phyloP scores from a whole-genome alignment of 2,329 filamentous ascomycete genomes.

The Talaromyces sp. region DNA sequence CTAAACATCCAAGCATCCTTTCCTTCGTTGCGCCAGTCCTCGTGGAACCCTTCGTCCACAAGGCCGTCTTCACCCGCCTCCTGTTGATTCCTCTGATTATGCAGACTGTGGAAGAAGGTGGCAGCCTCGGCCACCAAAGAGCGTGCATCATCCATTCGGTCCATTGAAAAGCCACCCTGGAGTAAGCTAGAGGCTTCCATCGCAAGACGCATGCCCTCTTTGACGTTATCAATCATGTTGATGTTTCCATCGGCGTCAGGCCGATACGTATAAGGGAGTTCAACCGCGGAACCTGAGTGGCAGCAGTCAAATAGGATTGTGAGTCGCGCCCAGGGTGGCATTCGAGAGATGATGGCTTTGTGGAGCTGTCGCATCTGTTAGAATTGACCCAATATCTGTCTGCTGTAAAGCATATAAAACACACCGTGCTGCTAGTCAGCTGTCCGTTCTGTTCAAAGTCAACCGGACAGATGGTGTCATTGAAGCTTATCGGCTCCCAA shows the following conservation, averaged over 20 bases:
- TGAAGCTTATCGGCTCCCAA: slow-evolving; percentile 22
- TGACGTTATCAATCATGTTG: slow-evolving; percentile 52
- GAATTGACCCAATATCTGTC: background rate
- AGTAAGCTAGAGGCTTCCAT: slow-evolving; percentile 49
- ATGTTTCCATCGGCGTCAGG: slow-evolving; percentile 55
- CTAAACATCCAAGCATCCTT: slow-evolving; percentile 50
- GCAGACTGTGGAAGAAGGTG: slow-evolving; percentile 11
- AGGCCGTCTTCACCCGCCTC: slow-evolving; percentile 42
- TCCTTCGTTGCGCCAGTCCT: slow-evolving; percentile 43
- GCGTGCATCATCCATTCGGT: slow-evolving; percentile 10
- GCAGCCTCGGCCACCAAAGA: slow-evolving; percentile 10
- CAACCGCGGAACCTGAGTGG: slow-evolving; percentile 56
- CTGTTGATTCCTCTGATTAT: slow-evolving; percentile 29
- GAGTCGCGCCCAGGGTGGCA: slow-evolving; percentile 49
- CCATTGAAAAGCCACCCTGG: slow-evolving; percentile 36
- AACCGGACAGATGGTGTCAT: slow-evolving; percentile 53
- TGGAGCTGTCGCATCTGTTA: slow-evolving; percentile 35
- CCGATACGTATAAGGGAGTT: slow-evolving; percentile 56
- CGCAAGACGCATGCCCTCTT: slow-evolving; percentile 48
- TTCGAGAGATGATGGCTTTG: slow-evolving; percentile 46
- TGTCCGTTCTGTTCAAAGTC: slow-evolving; percentile 52
- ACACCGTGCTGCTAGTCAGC: slow-evolving; percentile 44
- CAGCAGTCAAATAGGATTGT: slow-evolving; percentile 60
- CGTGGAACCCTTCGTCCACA: slow-evolving; percentile 40
- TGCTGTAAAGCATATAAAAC: slow-evolving; percentile 2